phyloP scores from a whole-genome alignment of 371 early-diverging fungal species.

The Mortierella sp. region DNA sequence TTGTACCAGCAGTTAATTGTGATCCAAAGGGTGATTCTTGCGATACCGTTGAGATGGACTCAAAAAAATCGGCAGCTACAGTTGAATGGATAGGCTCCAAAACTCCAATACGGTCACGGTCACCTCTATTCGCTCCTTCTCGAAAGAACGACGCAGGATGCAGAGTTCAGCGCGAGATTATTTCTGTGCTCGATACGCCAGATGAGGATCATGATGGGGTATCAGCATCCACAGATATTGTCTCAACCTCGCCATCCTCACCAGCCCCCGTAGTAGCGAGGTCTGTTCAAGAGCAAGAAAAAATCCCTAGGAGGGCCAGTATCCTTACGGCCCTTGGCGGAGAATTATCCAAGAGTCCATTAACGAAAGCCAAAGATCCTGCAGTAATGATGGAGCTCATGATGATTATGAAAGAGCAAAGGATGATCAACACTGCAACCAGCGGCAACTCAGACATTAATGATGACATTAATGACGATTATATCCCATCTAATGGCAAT shows the following conservation, averaged over 20 bases:
- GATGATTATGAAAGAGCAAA: slow-evolving; percentile 10
- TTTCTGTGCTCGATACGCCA: too few relatives aligned
- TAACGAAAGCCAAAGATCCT: slow-evolving; percentile 26
- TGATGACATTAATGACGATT: slow-evolving; percentile 12
- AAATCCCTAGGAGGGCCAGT: background rate
- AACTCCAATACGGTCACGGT: too few relatives aligned
- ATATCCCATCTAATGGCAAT: background rate
- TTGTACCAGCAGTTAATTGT: background rate
- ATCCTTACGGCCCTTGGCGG: slow-evolving; percentile 3
- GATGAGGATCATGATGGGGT: too few relatives aligned
- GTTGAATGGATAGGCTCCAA: too few relatives aligned
- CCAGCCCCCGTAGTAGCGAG: too few relatives aligned
- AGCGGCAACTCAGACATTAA: background rate
- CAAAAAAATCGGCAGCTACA: too few relatives aligned
- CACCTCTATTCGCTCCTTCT: too few relatives aligned
- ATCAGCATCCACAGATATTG: too few relatives aligned
- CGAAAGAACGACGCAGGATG: too few relatives aligned
- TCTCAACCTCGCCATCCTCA: too few relatives aligned
- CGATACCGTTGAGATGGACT: too few relatives aligned
- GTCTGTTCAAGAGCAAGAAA: background rate
- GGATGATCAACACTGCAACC: background rate
- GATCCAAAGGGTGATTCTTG: background rate
- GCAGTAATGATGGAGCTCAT: slow-evolving; percentile 19
- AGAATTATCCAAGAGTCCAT: background rate
- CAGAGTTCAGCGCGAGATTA: too few relatives aligned